Evolutionary conservation across 352 stramenopile species (phyloP), one percentile per base, ranked within the genome.

Genomic region (Pythium pyrilobum): DNA sequence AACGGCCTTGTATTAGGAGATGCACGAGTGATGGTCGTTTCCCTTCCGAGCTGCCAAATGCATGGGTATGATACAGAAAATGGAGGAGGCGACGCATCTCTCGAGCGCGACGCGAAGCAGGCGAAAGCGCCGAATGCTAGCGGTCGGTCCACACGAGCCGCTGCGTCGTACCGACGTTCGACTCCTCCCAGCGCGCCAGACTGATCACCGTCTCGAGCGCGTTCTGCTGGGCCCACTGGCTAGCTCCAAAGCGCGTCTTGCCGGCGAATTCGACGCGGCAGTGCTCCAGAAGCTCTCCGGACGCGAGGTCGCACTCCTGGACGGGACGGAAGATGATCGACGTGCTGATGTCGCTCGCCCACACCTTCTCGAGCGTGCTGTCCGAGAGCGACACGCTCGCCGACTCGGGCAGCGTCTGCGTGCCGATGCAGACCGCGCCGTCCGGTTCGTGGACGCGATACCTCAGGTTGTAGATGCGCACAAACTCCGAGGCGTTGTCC

Each of bases 171-270:
- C 67, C 69, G 23, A 77, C 55, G 44, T 77, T 80, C 29, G 69
- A 59, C 49, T 72, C 72, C 42, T 81, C 73, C 73, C 73, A 83
- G 7, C 68, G 59, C 39, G 75, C 29, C 20, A 83, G 50, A 4
- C 67, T 62, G 50, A 83, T 65, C 24, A 83, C 62, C 7, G 57
- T 72, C 53, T 83, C 68, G 23, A 76, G 58, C 15, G 72, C 73
- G 42, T 77, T 71, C 16, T 46, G 52, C 2, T 63, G 49, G 34
- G 68, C 64, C 36, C 41, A 56, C 20, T 51, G 23, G 21, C 50
- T 45, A 25, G 74, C 64, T 10, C 69, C 69, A 32, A 78, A 57
- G 36, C 59, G 31, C 8, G 65, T 70, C 24, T 67, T 71, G 2
- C 72, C 72, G 7, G 67, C 56, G 38, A 79, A 62, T 36, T 68